Percentiles rank a stretch among this genome's conserved stretches.
Evolutionary conservation across 2,329 filamentous ascomycete genomes (phyloP).

Genomic region (Emmonsiellopsis sp.): DNA sequence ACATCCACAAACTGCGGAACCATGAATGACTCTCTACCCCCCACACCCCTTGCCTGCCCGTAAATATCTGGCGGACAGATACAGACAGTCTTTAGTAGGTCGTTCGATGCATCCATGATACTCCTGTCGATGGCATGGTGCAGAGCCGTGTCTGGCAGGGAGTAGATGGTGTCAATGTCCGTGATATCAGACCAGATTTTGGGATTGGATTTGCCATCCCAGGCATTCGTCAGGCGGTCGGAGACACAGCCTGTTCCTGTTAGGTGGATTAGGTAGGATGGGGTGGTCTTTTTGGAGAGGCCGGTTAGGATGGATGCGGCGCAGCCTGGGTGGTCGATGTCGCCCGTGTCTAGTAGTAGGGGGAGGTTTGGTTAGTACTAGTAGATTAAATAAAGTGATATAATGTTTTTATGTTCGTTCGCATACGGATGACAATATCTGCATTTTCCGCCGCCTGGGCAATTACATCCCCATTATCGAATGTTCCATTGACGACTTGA

Average conservation of each 20-base stretch:
- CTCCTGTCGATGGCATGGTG: constrained; percentile 3
- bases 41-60: constrained; percentile 2
- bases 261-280: constrained; percentile 5
- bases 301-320: constrained; percentile 7
- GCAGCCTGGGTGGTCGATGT: constrained; percentile 7
- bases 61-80: constrained; percentile 7
- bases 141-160: constrained; percentile 1
- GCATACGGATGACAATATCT: constrained; percentile 31
- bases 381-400: neutral
- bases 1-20: constrained; percentile 5
- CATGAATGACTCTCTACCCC: neutral
- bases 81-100: constrained; percentile 3
- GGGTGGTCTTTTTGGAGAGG: constrained; percentile 3
- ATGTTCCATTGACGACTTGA: constrained; percentile 39
- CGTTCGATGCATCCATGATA: constrained; percentile 7
- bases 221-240: neutral
- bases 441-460: constrained; percentile 32
- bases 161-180: constrained; percentile 3
- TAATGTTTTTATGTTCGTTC: neutral
- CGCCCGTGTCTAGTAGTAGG: constrained; percentile 6
- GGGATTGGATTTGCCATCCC: constrained; percentile 4
- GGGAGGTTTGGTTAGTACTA: neutral
- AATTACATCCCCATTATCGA: constrained; percentile 33
- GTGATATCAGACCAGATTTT: constrained; percentile 6
- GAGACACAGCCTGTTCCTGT: constrained; percentile 4